Conservation (phyloP, 176 grass and related monocot species). For the Eleusine coracana region DNA sequence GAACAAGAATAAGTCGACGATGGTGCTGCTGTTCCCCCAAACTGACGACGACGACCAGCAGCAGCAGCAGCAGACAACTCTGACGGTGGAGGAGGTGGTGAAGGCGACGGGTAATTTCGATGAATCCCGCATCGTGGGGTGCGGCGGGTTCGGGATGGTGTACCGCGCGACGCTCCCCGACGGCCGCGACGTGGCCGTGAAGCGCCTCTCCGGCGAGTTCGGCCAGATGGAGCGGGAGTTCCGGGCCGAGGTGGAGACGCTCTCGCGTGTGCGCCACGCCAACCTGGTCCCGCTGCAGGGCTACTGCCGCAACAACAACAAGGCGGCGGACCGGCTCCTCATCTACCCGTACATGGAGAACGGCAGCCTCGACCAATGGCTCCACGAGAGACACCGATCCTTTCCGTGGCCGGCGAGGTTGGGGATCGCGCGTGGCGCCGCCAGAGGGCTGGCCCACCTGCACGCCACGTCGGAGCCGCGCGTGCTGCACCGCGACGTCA, state of each 20-base stretch:
- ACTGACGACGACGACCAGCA: not conserved
- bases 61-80: too few species aligned
- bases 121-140: conserved; percentile 46
- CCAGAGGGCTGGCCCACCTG: conserved; percentile 61
- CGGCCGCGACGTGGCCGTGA: conserved; percentile 45
- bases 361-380: conserved; percentile 78
- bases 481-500: conserved; percentile 80
- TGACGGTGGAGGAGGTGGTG: conserved; percentile 50
- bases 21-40: conserved; percentile 35
- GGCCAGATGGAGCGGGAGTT: conserved; percentile 73
- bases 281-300: conserved; percentile 59
- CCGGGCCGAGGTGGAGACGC: conserved; percentile 73
- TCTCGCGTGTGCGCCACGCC: conserved; percentile 57
- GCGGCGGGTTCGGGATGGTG: conserved; percentile 66
- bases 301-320: conserved; percentile 61
- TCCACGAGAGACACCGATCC: conserved; percentile 37
- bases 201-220: conserved; percentile 56
- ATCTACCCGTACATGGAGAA: conserved; percentile 72
- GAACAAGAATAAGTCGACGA: conserved; percentile 4
- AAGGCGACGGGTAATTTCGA: conserved; percentile 54
- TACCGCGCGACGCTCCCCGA: conserved; percentile 51
- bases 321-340: conserved; percentile 53
- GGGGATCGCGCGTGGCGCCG: conserved; percentile 42
- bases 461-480: conserved; percentile 60
- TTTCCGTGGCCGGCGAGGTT: conserved; percentile 51